Conservation (phyloP, 75 land plant species). For the Adiantum capillusveneris region DNA sequence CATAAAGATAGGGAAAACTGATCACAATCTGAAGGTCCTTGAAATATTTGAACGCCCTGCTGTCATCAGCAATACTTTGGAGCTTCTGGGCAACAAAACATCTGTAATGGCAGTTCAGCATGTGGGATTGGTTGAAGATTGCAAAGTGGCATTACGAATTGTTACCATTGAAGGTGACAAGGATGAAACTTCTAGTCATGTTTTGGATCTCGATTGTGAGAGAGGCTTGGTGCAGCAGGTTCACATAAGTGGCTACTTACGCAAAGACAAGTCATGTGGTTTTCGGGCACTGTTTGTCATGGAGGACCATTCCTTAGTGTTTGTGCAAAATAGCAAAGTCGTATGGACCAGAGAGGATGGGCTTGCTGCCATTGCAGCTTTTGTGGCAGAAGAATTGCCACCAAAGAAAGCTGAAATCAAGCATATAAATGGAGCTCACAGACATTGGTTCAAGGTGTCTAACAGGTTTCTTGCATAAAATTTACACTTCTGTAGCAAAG, state of each 20-base stretch:
- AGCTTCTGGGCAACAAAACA: conserved; percentile 9
- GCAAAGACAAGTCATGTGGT: conserved; percentile 26
- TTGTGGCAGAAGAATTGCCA: conserved; percentile 21
- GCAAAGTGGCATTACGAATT: conserved; percentile 10
- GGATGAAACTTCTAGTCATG: conserved; percentile 14
- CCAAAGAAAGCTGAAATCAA: conserved; percentile 25
- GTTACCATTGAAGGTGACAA: conserved; percentile 8
- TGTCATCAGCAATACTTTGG: conserved; percentile 17
- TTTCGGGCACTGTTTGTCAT: conserved; percentile 32
- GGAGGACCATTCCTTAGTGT: conserved; percentile 28
- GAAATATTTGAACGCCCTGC: conserved; percentile 15
- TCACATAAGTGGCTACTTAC: conserved; percentile 28
- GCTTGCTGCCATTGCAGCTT: conserved; percentile 29
- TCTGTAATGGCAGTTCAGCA: conserved; percentile 11
- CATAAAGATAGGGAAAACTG: conserved; percentile 11
- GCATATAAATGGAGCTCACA: conserved; percentile 20
- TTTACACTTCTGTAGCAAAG: too few species aligned
- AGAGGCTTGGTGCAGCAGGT: conserved; percentile 26
- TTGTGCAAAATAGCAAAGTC: conserved; percentile 28
- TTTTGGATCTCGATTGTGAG: conserved; percentile 15
- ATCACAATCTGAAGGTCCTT: conserved; percentile 10
- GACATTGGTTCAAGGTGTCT: conserved; percentile 29
- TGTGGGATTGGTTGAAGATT: neutral
- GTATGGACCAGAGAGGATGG: conserved; percentile 39
- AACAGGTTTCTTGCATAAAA: neutral